Conservation (phyloP, 2,329 filamentous ascomycete species). For the Cladosporium halotolerans region DNA sequence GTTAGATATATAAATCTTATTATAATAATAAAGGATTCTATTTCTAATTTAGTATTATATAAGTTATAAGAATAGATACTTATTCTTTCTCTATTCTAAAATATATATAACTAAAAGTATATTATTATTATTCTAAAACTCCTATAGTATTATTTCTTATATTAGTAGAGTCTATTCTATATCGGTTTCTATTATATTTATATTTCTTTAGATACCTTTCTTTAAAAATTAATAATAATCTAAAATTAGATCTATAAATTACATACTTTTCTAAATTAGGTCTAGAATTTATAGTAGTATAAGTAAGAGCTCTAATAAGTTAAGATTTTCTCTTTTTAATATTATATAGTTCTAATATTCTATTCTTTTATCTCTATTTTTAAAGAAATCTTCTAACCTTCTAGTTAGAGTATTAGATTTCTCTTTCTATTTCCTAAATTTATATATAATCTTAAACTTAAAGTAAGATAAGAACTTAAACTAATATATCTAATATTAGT, state of each 20-base stretch:
- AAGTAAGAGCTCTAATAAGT: background rate
- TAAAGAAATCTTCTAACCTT: conserved; percentile 1
- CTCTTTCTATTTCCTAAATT: conserved; percentile 14
- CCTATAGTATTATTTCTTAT: background rate
- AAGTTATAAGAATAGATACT: background rate
- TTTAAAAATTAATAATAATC: background rate
- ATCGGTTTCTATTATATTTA: background rate
- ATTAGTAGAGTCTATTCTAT: background rate
- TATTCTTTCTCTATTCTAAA: background rate
- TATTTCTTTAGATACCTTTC: background rate
- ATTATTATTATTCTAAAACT: background rate
- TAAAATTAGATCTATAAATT: no score
- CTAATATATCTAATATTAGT: conserved; percentile 23
- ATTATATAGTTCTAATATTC: background rate
- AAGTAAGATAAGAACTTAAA: conserved; percentile 19
- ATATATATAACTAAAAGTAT: background rate
- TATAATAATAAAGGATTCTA: background rate
- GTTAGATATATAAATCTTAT: background rate
- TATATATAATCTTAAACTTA: conserved; percentile 25
- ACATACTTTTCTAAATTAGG: background rate
- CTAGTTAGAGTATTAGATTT: conserved; percentile 17
- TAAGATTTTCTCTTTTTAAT: background rate
- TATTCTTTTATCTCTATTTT: background rate
- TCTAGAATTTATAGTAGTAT: background rate
- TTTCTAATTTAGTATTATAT: background rate